Evolutionary conservation across 2,329 filamentous ascomycete genomes (phyloP), one percentile per base, ranked within the genome.

Genomic region (Myriangium duriaei): DNA sequence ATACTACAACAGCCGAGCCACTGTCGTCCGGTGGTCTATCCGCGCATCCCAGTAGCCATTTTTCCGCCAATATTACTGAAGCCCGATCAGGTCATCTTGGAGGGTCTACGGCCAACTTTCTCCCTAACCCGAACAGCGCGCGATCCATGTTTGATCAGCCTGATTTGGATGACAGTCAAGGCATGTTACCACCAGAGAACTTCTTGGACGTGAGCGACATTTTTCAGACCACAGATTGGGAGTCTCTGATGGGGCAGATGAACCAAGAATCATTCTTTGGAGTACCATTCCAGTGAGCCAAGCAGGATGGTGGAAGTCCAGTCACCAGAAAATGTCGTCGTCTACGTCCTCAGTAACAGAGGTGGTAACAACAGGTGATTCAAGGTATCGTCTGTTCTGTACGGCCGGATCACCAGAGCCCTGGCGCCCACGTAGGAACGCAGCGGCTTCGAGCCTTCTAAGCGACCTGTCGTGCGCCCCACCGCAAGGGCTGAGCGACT

Each of bases 181-280:
- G n/a, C n/a, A n/a, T n/a, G n/a, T n/a, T n/a, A n/a, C n/a, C n/a
- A n/a, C n/a, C n/a, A n/a, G n/a, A n/a, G n/a, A n/a, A n/a, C n/a
- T n/a, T n/a, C n/a, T n/a, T n/a, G n/a, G n/a, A n/a, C n/a, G n/a
- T 29, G 11, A 29, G 13, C 12, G 35, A 37, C 28, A 37, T 37
- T 26, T 37, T 37, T 13, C 35, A 37, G 26, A 37, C 26, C 24
- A 37, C 35, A 4, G 35, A 37, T 19, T 24, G 24, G 21, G 35
- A 37, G 17, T 37, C 35, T 4, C 16, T 37, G 16, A 16, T 37
- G 9, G 26, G 14, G 9, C 21, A 26, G 12, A 31, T 37, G 4
- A 29, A 37, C 10, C 35, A 24, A 12, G 16, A 37, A 5, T 29
- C 24, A 11, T 37, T 30, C 26, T 31, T 37, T 11, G 26, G 26